phyloP scores from a whole-genome alignment of 1,284 basidiomycete species.

The Sphagnurus paluster region DNA sequence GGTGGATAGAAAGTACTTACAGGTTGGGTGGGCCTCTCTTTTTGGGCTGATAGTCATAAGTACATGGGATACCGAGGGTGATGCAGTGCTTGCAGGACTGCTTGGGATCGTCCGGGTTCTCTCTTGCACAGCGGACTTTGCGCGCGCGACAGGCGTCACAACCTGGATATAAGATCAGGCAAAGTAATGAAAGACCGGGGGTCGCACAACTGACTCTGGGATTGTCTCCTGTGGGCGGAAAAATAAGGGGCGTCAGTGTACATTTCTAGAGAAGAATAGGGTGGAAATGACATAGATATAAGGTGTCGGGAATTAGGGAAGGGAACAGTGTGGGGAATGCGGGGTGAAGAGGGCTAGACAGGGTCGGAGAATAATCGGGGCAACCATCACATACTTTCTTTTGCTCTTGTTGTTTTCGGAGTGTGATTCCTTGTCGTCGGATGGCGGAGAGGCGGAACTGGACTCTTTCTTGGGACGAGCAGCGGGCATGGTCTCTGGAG shows the following conservation, averaged over 20 bases:
- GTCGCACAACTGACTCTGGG: constrained; percentile 54
- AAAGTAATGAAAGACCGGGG: constrained; percentile 17
- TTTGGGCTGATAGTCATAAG: constrained; percentile 90
- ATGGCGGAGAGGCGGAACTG: constrained; percentile 59
- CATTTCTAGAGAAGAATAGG: constrained; percentile 20
- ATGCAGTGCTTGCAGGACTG: constrained; percentile 83
- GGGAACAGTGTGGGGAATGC: constrained; percentile 34
- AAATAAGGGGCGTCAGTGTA: constrained; percentile 29
- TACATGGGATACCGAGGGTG: constrained; percentile 80
- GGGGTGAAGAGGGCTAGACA: constrained; percentile 36
- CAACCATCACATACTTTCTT: constrained; percentile 61
- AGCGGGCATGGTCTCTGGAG: constrained; percentile 54
- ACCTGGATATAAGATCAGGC: constrained; percentile 43
- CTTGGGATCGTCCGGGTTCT: constrained; percentile 73
- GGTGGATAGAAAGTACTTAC: constrained; percentile 41
- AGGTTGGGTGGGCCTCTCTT: constrained; percentile 88
- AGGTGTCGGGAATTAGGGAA: constrained; percentile 22
- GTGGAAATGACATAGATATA: constrained; percentile 31
- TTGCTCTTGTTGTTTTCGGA: constrained; percentile 67
- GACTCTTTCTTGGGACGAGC: constrained; percentile 66
- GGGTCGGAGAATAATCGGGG: constrained; percentile 44
- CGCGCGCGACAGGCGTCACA: constrained; percentile 83
- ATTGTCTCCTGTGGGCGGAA: constrained; percentile 63
- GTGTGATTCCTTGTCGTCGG: constrained; percentile 59
- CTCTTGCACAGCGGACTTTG: constrained; percentile 78